phyloP scores from a whole-genome alignment of 208 protist species.

The Strigomonas galati region DNA sequence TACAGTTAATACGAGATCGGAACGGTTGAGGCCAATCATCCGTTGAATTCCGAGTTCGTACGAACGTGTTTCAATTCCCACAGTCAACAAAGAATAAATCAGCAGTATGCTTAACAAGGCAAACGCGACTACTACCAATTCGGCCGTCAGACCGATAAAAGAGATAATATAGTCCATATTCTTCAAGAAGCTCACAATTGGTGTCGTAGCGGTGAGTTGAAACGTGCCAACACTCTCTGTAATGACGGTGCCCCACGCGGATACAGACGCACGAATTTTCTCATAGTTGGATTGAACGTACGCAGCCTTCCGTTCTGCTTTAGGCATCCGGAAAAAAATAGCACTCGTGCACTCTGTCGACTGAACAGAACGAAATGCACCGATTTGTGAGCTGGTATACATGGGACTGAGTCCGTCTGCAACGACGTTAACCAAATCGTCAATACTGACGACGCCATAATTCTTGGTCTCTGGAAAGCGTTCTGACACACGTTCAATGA shows the following conservation, averaged over 20 bases:
- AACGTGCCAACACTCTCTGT: constrained; percentile 58
- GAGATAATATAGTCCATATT: constrained; percentile 70
- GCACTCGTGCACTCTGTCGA: constrained; percentile 26
- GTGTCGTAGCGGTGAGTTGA: constrained; percentile 45
- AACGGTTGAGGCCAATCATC: constrained; percentile 83
- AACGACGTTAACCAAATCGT: background rate
- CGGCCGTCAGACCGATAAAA: constrained; percentile 90
- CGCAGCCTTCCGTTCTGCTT: constrained; percentile 15
- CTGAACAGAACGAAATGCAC: background rate
- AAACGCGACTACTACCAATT: constrained; percentile 82
- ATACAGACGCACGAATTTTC: constrained; percentile 34
- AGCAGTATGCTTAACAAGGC: constrained; percentile 81
- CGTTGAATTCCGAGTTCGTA: constrained; percentile 94
- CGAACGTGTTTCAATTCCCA: constrained; percentile 87
- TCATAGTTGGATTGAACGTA: constrained; percentile 47
- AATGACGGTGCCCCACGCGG: constrained; percentile 42
- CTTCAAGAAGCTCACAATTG: constrained; percentile 59
- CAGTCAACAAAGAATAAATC: constrained; percentile 93
- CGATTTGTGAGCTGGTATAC: background rate
- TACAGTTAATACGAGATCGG: constrained; percentile 46
- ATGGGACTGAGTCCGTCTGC: background rate
- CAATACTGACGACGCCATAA: constrained; percentile 6
- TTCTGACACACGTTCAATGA: background rate
- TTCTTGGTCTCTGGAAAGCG: background rate
- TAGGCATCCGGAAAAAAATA: constrained; percentile 46